Conservation (phyloP, 192 early-diverging fungal species). For the Gigaspora rosea region DNA sequence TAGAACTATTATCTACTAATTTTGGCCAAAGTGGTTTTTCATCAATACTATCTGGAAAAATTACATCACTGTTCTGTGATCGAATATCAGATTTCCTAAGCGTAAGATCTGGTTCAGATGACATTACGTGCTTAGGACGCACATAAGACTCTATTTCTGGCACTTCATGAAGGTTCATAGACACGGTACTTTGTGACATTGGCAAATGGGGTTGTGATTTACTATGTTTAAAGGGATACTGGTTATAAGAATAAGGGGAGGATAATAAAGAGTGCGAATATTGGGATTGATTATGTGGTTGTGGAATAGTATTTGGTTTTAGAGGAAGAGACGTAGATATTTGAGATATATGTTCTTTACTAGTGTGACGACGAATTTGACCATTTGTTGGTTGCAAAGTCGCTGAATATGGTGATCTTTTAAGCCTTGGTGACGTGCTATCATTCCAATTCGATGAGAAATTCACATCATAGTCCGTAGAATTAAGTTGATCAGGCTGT, state of each 20-base stretch:
- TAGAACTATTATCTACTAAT: not conserved
- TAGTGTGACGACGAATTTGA: not conserved
- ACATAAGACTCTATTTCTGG: not conserved
- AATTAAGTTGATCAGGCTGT: not conserved
- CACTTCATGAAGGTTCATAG: not conserved
- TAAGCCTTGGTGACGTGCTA: not conserved
- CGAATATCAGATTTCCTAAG: not conserved
- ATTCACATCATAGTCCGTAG: too few species aligned
- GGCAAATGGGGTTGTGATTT: constrained; percentile 21
- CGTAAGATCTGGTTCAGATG: constrained; percentile 7
- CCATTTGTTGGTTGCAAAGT: constrained; percentile 4
- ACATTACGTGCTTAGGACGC: not conserved
- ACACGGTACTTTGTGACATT: not conserved
- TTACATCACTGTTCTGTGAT: too few species aligned
- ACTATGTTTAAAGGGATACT: not conserved
- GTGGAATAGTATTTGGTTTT: not conserved
- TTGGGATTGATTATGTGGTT: not conserved
- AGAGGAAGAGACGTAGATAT: not conserved
- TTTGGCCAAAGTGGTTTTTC: constrained; percentile 8
- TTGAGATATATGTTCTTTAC: not conserved
- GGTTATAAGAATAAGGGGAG: not conserved
- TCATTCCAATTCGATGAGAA: too few species aligned
- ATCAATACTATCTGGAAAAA: not conserved
- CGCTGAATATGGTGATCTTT: not conserved
- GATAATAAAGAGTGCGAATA: not conserved